phyloP scores from a whole-genome alignment of 441 rosid species.

The Capsella rubella region DNA sequence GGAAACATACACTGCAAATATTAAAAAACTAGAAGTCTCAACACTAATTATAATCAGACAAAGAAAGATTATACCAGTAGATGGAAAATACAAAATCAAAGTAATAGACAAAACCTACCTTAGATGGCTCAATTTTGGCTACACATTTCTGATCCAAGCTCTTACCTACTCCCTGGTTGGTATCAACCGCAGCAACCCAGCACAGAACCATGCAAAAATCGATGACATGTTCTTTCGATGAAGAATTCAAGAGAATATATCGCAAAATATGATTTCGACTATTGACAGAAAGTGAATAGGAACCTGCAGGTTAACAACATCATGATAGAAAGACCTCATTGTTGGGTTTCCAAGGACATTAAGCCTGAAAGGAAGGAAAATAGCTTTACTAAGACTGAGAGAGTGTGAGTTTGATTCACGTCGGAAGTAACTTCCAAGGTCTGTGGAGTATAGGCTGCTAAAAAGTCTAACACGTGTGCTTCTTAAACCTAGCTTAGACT shows the following conservation, averaged over 20 bases:
- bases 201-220: conserved; percentile 20
- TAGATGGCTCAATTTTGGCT: conserved; percentile 55
- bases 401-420: conserved; percentile 13
- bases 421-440: conserved; percentile 9
- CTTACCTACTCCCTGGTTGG: conserved; percentile 71
- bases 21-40: conserved; percentile 26
- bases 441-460: background rate
- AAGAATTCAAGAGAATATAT: conserved; percentile 28
- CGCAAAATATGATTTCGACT: background rate
- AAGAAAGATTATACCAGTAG: background rate
- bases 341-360: conserved; percentile 74
- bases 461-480: background rate
- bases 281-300: conserved; percentile 21
- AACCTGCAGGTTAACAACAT: conserved; percentile 85
- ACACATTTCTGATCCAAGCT: conserved; percentile 70
- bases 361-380: conserved; percentile 63
- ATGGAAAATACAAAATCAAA: conserved; percentile 7
- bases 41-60: conserved; percentile 8
- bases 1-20: conserved; percentile 83
- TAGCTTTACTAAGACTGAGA: conserved; percentile 25
- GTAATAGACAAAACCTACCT: conserved; percentile 52
- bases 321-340: conserved; percentile 75
- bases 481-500: conserved; percentile 21
- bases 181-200: conserved; percentile 22
- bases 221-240: conserved; percentile 7